A percentile compares a stretch with the other conserved stretches of the same genome.
Conservation (phyloP, 73 alveolate genomes). For the Tetrahymena borealis region DNA sequence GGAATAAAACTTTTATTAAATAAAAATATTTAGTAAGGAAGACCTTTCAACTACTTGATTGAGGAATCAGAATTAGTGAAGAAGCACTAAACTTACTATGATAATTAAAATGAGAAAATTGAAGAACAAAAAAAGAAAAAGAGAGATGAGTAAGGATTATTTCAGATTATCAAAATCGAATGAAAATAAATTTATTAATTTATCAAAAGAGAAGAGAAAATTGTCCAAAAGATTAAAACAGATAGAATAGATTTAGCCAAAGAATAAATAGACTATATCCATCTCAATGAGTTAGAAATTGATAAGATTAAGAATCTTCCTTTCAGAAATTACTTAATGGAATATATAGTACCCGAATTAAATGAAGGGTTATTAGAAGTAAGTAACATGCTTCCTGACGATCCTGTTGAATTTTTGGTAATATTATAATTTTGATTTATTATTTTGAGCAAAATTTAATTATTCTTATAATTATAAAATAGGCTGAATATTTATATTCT, state of each 20-base stretch:
- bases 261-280: slow-evolving; percentile 10
- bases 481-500: slow-evolving; percentile 45
- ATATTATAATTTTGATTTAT: background rate
- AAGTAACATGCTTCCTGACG: slow-evolving; percentile 66
- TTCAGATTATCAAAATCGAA: background rate
- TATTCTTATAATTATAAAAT: background rate
- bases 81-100: background rate
- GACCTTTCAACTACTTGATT: slow-evolving; percentile 19
- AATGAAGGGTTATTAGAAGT: slow-evolving; percentile 72
- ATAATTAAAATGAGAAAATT: background rate
- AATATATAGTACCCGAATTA: slow-evolving; percentile 65
- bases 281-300: slow-evolving; percentile 25
- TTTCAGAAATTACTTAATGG: slow-evolving; percentile 66
- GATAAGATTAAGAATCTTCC: slow-evolving; percentile 26
- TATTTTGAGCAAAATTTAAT: background rate
- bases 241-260: slow-evolving; percentile 41
- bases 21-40: slow-evolving; percentile 19
- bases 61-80: slow-evolving; percentile 4
- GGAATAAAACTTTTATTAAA: background rate
- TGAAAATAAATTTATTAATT: background rate
- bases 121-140: slow-evolving; percentile 14
- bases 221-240: slow-evolving; percentile 63
- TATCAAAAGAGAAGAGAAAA: slow-evolving; percentile 51
- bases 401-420: slow-evolving; percentile 62
- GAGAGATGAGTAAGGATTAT: slow-evolving; percentile 7